These are phyloP conservation scores for Cochlearia excelsa DNA, from an alignment of 345 rosid species.

Conservation along the genomic window DNA sequence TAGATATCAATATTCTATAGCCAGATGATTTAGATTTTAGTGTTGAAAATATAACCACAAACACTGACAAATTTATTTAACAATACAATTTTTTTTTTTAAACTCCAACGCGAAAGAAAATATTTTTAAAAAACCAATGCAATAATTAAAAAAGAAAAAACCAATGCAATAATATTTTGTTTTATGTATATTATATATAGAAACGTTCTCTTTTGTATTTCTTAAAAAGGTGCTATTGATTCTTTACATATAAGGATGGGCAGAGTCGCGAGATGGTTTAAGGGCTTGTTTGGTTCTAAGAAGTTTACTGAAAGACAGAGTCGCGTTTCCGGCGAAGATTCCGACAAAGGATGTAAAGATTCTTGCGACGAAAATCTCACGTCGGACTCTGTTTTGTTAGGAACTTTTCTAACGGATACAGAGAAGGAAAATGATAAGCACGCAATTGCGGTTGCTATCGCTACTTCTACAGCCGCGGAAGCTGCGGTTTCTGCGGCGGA, in stretches of 20 bases:
- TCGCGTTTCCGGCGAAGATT: slow-evolving; percentile 47
- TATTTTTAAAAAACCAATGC: too few species aligned
- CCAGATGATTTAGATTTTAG: too few species aligned
- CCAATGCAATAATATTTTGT: neutral
- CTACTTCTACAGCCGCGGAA: slow-evolving; percentile 52
- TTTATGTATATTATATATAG: slow-evolving; percentile 14
- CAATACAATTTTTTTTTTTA: too few species aligned
- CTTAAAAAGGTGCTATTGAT: too few species aligned
- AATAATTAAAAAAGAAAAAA: too few species aligned
- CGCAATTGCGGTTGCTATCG: slow-evolving; percentile 54
- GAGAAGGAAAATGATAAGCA: slow-evolving; percentile 57
- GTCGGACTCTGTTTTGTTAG: slow-evolving; percentile 40
- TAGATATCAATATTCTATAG: too few species aligned
- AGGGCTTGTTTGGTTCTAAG: slow-evolving; percentile 59
- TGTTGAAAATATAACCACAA: too few species aligned
- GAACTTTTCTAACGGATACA: slow-evolving; percentile 39
- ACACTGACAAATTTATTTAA: too few species aligned
- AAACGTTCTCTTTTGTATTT: slow-evolving; percentile 2
- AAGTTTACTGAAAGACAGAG: slow-evolving; percentile 43
- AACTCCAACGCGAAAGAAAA: too few species aligned
- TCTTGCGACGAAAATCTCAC: slow-evolving; percentile 5
- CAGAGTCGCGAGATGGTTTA: slow-evolving; percentile 67
- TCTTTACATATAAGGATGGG: slow-evolving; percentile 46
- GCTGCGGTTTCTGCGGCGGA: slow-evolving; percentile 54
- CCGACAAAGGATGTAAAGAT: slow-evolving; percentile 22